Evolutionary conservation across 257 asterid genomes (phyloP).

Genomic region (Capsicum baccatum): DNA sequence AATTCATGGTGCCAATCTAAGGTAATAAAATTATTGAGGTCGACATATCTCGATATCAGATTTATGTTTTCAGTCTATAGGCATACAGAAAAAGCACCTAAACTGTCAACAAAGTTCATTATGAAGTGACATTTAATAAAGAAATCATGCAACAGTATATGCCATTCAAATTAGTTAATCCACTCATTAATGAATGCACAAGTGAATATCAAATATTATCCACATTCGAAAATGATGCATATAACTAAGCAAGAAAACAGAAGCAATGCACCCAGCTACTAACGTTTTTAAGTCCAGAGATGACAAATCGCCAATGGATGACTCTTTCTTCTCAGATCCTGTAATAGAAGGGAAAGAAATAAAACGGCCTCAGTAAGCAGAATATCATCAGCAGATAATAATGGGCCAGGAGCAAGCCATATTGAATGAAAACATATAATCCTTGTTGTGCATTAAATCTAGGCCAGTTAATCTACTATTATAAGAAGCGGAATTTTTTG

Average conservation of each 20-base stretch:
- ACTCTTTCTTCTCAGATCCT: constrained; percentile 72
- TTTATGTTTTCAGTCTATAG: constrained; percentile 17
- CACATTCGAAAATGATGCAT: constrained; percentile 5
- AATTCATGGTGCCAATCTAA: background rate
- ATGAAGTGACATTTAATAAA: background rate
- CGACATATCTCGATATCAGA: background rate
- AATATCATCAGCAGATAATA: background rate
- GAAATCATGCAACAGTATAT: background rate
- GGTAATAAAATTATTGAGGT: background rate
- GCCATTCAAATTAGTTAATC: background rate
- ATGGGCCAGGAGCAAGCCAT: background rate
- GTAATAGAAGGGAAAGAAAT: constrained; percentile 26
- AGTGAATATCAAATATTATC: background rate
- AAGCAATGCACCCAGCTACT: constrained; percentile 30
- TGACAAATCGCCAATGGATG: constrained; percentile 69
- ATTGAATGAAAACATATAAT: background rate
- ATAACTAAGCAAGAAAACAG: background rate
- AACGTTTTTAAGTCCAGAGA: constrained; percentile 80
- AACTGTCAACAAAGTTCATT: background rate
- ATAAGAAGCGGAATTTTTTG: too few species aligned
- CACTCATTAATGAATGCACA: background rate
- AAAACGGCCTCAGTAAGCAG: constrained; percentile 32
- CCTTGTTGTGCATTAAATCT: too few species aligned
- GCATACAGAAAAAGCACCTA: background rate
- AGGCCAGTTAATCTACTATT: too few species aligned